Evolutionary conservation across 768 basidiomycete species (phyloP).

Genomic region (Dioszegia crocea): DNA sequence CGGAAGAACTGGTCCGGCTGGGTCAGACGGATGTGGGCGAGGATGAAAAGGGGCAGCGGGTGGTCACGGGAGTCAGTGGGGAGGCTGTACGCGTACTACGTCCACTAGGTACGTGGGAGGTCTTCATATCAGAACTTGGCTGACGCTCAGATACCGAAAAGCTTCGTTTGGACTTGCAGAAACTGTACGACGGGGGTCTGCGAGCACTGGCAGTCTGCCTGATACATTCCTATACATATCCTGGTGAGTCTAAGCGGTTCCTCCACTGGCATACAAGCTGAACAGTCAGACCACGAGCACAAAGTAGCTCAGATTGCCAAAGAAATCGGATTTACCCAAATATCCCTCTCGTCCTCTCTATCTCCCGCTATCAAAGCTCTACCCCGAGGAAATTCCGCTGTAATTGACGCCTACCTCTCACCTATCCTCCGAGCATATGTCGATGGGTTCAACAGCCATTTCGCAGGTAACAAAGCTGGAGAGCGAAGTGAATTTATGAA

Average conservation of each 20-base stretch:
- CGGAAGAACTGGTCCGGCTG: conserved; percentile 11
- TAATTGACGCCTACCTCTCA: conserved; percentile 31
- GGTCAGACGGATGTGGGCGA: conserved; percentile 6
- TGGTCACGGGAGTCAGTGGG: conserved; percentile 18
- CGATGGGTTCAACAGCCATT: conserved; percentile 26
- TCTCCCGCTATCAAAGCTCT: conserved; percentile 20
- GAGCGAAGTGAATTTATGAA: conserved; percentile 21
- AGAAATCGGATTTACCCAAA: conserved; percentile 30
- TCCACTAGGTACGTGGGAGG: conserved; percentile 12
- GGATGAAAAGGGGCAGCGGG: neutral
- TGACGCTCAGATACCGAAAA: conserved; percentile 34
- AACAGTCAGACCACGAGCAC: conserved; percentile 51
- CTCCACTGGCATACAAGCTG: neutral
- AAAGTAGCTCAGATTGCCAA: conserved; percentile 20
- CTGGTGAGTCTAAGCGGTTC: conserved; percentile 12
- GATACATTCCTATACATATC: conserved; percentile 65
- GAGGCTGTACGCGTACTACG: conserved; percentile 19
- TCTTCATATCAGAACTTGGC: neutral
- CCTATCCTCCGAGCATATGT: conserved; percentile 21
- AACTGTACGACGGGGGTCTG: conserved; percentile 70
- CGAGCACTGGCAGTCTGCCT: conserved; percentile 82
- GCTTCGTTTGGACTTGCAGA: conserved; percentile 62
- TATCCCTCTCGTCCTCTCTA: conserved; percentile 19
- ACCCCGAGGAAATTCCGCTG: conserved; percentile 22
- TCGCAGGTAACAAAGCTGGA: conserved; percentile 19